Evolutionary conservation across 2,329 filamentous ascomycete genomes (phyloP).

Genomic region (Cordyceps fumosorosea): DNA sequence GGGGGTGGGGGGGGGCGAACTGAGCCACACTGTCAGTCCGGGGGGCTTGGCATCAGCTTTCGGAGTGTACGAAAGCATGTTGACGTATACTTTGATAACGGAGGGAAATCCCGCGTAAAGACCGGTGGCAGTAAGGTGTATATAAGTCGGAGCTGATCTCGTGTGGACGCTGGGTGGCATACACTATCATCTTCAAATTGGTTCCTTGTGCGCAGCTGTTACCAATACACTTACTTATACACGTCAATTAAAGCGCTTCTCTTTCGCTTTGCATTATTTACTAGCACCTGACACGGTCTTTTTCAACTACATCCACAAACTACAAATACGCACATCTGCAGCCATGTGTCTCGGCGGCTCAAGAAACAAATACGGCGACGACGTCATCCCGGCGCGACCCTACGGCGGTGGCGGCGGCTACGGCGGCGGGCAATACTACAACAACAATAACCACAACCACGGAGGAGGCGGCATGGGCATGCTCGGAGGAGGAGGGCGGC

Average conservation of each 20-base stretch:
- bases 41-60: not conserved
- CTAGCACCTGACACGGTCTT: not conserved
- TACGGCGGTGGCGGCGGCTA: not conserved
- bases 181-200: not conserved
- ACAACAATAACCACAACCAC: not conserved
- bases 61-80: not conserved
- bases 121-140: not conserved
- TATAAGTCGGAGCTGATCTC: not conserved
- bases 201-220: not conserved
- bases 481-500: not conserved
- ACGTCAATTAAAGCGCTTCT: not conserved
- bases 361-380: not conserved
- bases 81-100: not conserved
- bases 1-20: not conserved
- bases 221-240: not conserved
- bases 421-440: not conserved
- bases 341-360: constrained; percentile 8
- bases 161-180: not conserved
- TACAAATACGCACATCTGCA: not conserved
- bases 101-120: not conserved
- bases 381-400: constrained; percentile 1
- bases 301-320: not conserved
- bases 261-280: not conserved
- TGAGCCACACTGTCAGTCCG: not conserved
- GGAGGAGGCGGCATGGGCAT: not conserved